Evolutionary conservation across 129 eudicot genomes (phyloP).

Genomic region (Glebionis coronaria): DNA sequence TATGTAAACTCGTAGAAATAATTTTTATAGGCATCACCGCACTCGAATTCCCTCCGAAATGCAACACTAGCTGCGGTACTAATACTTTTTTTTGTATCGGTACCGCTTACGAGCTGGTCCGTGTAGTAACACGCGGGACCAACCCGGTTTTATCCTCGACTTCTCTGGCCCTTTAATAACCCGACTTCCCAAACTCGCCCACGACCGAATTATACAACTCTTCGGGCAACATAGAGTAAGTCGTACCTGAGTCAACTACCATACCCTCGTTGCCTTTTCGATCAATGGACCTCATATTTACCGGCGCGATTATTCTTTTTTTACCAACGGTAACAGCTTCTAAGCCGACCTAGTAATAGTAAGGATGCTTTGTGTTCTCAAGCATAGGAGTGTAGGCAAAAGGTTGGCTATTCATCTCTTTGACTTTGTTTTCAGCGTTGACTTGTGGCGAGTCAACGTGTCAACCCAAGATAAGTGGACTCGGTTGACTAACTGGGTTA

Average conservation of each 20-base stretch:
- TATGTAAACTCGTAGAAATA: constrained; percentile 72
- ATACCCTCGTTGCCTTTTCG: constrained; percentile 78
- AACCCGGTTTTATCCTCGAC: constrained; percentile 67
- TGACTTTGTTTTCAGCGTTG: constrained; percentile 23
- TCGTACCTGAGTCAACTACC: constrained; percentile 98
- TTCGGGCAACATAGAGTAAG: constrained; percentile 72
- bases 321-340: constrained; percentile 66
- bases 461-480: constrained; percentile 87
- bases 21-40: constrained; percentile 75
- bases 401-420: constrained; percentile 6
- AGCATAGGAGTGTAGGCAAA: constrained; percentile 63
- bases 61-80: constrained; percentile 61
- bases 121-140: constrained; percentile 72
- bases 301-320: constrained; percentile 52
- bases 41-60: constrained; percentile 79
- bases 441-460: constrained; percentile 27
- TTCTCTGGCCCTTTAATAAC: constrained; percentile 43
- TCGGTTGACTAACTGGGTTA: constrained; percentile 45
- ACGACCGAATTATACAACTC: constrained; percentile 43
- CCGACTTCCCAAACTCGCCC: constrained; percentile 38
- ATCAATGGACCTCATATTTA: constrained; percentile 46
- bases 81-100: neutral
- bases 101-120: constrained; percentile 1
- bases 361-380: constrained; percentile 62
- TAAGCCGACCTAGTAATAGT: constrained; percentile 73